Evolutionary conservation across 2,329 filamentous ascomycete species (phyloP).

Genomic region (Ophiostoma ips): DNA sequence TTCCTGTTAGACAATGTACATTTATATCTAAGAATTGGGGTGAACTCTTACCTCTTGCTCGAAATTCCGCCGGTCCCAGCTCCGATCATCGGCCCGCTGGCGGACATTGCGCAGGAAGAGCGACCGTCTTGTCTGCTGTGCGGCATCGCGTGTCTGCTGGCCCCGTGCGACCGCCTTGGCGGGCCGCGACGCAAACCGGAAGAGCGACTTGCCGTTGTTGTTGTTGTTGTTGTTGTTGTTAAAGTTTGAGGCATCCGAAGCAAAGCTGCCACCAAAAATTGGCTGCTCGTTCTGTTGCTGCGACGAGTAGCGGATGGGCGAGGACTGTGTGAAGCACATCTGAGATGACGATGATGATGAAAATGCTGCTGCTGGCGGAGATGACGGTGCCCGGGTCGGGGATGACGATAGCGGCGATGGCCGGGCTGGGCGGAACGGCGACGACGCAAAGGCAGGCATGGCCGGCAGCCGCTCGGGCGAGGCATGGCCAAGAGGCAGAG

Average conservation of each 20-base stretch:
- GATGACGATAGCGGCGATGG: conserved; percentile 47
- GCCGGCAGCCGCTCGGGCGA: conserved; percentile 25
- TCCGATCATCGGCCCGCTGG: conserved; percentile 43
- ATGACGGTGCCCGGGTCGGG: conserved; percentile 38
- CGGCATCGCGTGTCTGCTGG: conserved; percentile 44
- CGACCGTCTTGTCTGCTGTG: conserved; percentile 48
- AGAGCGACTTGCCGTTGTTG: conserved; percentile 11
- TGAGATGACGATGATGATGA: too few species aligned
- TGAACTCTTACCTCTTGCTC: too few species aligned
- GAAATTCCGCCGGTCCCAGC: conserved; percentile 46
- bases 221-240: not conserved
- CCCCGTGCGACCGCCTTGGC: conserved; percentile 47
- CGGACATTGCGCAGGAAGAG: conserved; percentile 57
- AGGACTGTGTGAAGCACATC: too few species aligned
- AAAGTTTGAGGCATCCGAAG: not conserved
- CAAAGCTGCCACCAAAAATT: not conserved
- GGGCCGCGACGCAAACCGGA: conserved; percentile 39
- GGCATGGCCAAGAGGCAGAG: conserved; percentile 15
- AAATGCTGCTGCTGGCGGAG: conserved; percentile 12
- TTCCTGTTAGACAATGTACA: too few species aligned
- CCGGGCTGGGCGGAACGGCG: conserved; percentile 29
- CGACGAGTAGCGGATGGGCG: too few species aligned
- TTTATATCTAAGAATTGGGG: too few species aligned
- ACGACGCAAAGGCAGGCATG: conserved; percentile 24
- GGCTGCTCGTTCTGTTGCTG: not conserved